Evolutionary conservation across 2,329 filamentous ascomycete genomes (phyloP), one percentile per base, ranked within the genome.

Genomic region (Sporothrix dimorphospora): DNA sequence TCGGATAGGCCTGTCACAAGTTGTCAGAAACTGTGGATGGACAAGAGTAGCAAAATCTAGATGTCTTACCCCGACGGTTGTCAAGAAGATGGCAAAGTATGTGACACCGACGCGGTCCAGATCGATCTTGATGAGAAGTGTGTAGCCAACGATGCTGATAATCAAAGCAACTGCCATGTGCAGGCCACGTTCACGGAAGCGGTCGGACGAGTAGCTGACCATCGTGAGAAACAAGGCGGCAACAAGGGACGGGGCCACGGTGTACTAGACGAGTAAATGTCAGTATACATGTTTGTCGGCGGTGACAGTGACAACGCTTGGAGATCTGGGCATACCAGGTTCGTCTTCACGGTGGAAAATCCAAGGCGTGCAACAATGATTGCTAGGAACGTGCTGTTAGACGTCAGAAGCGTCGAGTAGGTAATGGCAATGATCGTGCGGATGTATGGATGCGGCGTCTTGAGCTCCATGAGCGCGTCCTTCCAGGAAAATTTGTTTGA

Each of bases 11-110:
- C 49, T 53, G 30, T 34, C 30, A 34, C 30, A 6, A 6, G 30
- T 34, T 34, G 30, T 34, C 30, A 34, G 30, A 34, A 34, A 34
- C 30, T 34, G 3, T 34, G 6, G 6, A 34, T 34, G 30, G 30
- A 34, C 30, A 34, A 34, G 6, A 6, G 30, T 6, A 34, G 30
- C 30, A 45, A 3, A 45, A 45, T 45, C 4, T 9, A 16, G 16
- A 53, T 47, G 6, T 47, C 49, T 61, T 40, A 61, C 57, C 14
- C 57, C 57, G 9, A 61, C 30, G 14, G 57, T 61, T 11, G 27
- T 38, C 27, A 61, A 38, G n/a, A 61, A 61, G 8, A 61, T 61
- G 30, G 57, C 57, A 38, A 61, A 38, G 14, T 61, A 61, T 4
- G 16, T n/a, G 30, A 61, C 16, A 19, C 27, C 27, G 14, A 61